Evolutionary conservation across 495 filamentous ascomycete genomes (phyloP), one percentile per base, ranked within the genome.

Genomic region (Xylaria castorea): DNA sequence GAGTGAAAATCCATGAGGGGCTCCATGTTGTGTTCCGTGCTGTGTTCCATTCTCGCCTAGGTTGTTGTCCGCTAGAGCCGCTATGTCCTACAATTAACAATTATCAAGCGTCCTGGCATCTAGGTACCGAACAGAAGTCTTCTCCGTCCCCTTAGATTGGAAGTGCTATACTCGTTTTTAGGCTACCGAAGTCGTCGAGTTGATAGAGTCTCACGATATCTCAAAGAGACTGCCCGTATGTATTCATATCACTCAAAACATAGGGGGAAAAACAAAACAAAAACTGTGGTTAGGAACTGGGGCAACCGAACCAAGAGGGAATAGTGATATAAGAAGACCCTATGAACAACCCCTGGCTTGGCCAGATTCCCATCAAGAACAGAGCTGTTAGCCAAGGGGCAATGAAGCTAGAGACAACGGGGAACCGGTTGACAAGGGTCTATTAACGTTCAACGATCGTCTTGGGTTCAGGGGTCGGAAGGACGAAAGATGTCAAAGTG

Each of bases 1-100:
- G 75, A 78, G 60, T 75, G 12, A n/a, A 61, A 61, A 64, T 73
- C 79, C 61, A 80, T 74, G 11, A 76, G 57, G 64, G 76, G 75
- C 60, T 80, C 75, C 44, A 75, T 55, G 51, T 20, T 64, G 61
- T 64, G 61, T 22, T 46, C 25, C 48, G 34, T 72, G 30, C 16
- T 70, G 46, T 58, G 46, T 53, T 73, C 66, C 72, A 72, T 76
- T 74, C 58, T 71, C 30, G 68, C 22, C 46, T 58, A 58, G 32
- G 51, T 16, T 27, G 22, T 58, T 62, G 48, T 57, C 51, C 44
- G 36, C 61, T n/a, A 25, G 36, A 25, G 44, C 44, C 36, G 14
- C 69, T 65, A 25, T 64, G 40, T 60, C 42, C 42, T 57, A 44
- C 34, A 38, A 53, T 65, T 30, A 57, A 65, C 20, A 30, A 65